Conservation (phyloP, 2,329 filamentous ascomycete species). For the Penicillium sp. region DNA sequence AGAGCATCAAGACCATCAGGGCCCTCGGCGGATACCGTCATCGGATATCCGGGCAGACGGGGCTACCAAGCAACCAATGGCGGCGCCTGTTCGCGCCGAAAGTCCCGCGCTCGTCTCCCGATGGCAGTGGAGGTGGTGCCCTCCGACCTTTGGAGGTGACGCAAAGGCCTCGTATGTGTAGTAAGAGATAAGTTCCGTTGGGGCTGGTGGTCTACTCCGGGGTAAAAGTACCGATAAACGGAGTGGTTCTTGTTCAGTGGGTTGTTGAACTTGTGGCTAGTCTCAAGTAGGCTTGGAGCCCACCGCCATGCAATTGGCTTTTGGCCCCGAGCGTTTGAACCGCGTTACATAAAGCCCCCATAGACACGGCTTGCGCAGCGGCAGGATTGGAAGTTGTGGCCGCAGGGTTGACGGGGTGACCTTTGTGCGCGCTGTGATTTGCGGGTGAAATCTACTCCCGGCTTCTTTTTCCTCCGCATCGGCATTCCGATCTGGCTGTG, state of each 20-base stretch:
- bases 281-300: background rate
- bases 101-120: conserved; percentile 22
- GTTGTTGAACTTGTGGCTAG: background rate
- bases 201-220: conserved; percentile 19
- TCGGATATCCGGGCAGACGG: conserved; percentile 20
- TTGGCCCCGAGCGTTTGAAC: conserved; percentile 5
- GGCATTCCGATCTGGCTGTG: conserved; percentile 22
- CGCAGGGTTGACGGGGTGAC: conserved; percentile 11
- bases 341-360: conserved; percentile 9
- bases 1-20: conserved; percentile 2
- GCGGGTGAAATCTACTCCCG: conserved; percentile 17
- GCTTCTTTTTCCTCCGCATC: conserved; percentile 22
- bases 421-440: conserved; percentile 17
- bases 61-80: conserved; percentile 16
- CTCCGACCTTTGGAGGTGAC: conserved; percentile 9
- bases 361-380: conserved; percentile 1
- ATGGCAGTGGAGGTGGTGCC: conserved; percentile 11
- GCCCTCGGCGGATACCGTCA: conserved; percentile 4
- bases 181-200: background rate
- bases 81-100: conserved; percentile 15
- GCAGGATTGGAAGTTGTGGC: conserved; percentile 3
- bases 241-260: conserved; percentile 12
- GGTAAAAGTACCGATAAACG: conserved; percentile 29
- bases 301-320: conserved; percentile 12
- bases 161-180: conserved; percentile 7